Base-by-base conservation (phyloP, 345 rosid genomes). In the Noccaea bulbosa region DNA sequence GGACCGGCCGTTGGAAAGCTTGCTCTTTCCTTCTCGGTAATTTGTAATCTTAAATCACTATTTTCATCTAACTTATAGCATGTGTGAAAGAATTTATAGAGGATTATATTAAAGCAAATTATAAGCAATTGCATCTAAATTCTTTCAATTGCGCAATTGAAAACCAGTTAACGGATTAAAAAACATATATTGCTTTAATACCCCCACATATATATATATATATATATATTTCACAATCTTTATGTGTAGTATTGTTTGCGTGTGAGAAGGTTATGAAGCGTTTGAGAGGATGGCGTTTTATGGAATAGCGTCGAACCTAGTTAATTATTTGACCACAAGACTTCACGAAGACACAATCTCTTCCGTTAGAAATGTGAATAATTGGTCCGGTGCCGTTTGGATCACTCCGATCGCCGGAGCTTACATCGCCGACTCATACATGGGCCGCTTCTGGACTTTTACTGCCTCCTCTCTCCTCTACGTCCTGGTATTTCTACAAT, bases 221-320 rank as follows among this genome's bases (percentile, higher is more conserved):
- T 17, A 2, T 50, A 35, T 8, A 30, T 47, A 5, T n/a, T 71
- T 32, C 50, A 12, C 32, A 56, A 55, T 33, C 14, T 54, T 40
- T 62, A 62, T 62, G 4, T 62, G 7, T 54, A 30, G 64, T 62
- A 27, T 5, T 15, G 24, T 74, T 7, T 58, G 41, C 16, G 8
- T 62, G 43, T 41, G 61, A 34, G 39, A 69, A 93, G 98, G 89
- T 57, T 93, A 93, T 57, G 98, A 93, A 78, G 88, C 89, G 65
- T 93, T 93, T 73, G 98, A 93, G 76, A 85, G 98, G 79, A 93
- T 93, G 98, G 97, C 97, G 33, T 93, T 84, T 65, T 88, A 93
- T 61, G 97, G 97, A 64, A 80, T 93, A 77, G 86, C 88, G 11
- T 87, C 98, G 11, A 93, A 93, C 75, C 78, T 93, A 48, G 97